Conservation (phyloP, 192 early-diverging fungal genomes). For the Mortierella antarctica region DNA sequence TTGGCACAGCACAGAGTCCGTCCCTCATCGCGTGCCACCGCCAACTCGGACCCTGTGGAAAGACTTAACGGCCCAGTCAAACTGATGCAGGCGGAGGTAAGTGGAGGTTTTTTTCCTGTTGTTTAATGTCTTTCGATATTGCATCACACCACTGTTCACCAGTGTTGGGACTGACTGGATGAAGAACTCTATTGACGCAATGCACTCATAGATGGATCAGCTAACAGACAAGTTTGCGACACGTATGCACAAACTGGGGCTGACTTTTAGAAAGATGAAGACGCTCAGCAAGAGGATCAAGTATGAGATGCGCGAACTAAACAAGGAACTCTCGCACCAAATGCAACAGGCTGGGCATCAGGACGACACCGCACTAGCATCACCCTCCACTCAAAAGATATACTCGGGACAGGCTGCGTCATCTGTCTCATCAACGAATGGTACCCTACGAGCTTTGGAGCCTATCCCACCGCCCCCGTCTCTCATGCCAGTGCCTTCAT, state of each 20-base stretch:
- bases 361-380: neutral
- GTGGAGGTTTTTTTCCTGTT: neutral
- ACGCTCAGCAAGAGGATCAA: neutral
- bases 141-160: neutral
- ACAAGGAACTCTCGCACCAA: neutral
- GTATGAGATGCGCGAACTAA: constrained; percentile 10
- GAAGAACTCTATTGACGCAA: neutral
- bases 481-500: neutral
- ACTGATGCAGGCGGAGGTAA: constrained; percentile 18
- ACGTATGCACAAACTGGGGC: neutral
- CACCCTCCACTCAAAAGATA: neutral
- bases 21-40: neutral
- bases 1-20: neutral
- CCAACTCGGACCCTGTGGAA: neutral
- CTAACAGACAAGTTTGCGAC: neutral
- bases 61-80: constrained; percentile 8
- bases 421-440: neutral
- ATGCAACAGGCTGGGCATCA: neutral
- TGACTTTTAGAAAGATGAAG: constrained; percentile 5
- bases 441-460: no score
- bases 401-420: neutral
- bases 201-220: neutral
- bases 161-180: neutral
- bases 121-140: neutral
- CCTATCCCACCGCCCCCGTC: constrained; percentile 8